Base-by-base conservation (phyloP, 495 filamentous ascomycete species). In the Halenospora varia region DNA sequence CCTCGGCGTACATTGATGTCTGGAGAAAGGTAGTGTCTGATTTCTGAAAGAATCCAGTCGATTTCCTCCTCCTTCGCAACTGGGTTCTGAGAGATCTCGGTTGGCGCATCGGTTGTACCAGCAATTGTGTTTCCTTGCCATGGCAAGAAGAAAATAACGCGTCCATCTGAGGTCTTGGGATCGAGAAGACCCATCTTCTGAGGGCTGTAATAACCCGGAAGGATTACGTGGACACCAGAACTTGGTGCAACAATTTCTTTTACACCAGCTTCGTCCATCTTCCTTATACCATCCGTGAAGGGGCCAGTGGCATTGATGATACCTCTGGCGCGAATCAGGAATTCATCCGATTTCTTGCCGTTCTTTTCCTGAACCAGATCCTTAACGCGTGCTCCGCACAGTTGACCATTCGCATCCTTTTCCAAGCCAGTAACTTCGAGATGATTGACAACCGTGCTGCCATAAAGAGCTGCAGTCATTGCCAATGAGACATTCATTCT, bases 41-140 rank as follows among this genome's bases (percentile, higher is more conserved):
- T 84, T 74, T 97, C 94, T 49, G 84, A 86, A 53, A 98, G 76
- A 68, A 98, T 98, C 94, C 94, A 98, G 63, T 92, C 83, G 64
- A 98, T 97, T 52, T 96, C 65, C 59, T 92, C 82, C 73, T 98
- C 94, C 42, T 88, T 86, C 8, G 94, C 90, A 25, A 96, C 73
- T 0, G 94, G 94, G 63, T 96, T 90, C n/a, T 77, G 78, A 8
- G 83, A 82, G 53, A 98, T 87, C 19, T 75, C 73, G n/a, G 89
- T 88, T 4, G 92, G 88, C 19, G 89, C 87, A 64, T 98, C 94
- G 9, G 94, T 98, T 18, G 94, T 98, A 59, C 94, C 94, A 20
- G 94, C 94, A 65, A 98, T 97, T 24, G 94, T 98, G 74, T 98
- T 98, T 48, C 94, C 94, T 73, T 97, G 93, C 94, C 94, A 98